Conservation (phyloP, 257 asterid genomes). For the Solanum lignicaule region DNA sequence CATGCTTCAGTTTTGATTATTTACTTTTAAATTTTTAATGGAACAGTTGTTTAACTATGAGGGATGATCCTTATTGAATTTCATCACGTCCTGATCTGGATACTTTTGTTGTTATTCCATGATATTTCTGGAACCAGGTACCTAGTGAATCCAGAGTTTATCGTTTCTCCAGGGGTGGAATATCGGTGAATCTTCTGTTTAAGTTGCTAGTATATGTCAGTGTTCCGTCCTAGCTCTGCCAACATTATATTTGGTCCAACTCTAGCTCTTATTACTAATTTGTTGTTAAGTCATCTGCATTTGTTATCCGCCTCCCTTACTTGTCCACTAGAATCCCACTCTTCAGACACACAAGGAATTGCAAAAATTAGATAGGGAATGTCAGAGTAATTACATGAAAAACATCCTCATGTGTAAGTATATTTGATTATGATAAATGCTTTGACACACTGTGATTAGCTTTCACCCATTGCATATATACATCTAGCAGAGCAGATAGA, state of each 20-base stretch:
- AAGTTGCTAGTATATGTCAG: background rate
- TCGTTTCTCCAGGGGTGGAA: background rate
- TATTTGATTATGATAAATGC: background rate
- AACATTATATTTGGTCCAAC: background rate
- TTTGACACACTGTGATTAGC: background rate
- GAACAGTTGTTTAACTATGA: too few species aligned
- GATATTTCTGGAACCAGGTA: background rate
- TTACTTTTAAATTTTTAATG: too few species aligned
- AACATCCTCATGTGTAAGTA: background rate
- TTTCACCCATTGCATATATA: background rate
- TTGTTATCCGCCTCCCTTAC: background rate
- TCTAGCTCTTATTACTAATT: background rate
- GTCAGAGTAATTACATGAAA: background rate
- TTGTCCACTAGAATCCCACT: background rate
- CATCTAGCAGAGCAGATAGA: background rate
- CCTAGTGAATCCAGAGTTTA: background rate
- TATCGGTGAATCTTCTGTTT: background rate
- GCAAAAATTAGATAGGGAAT: background rate
- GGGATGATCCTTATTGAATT: background rate
- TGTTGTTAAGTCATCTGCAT: background rate
- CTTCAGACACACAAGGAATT: background rate
- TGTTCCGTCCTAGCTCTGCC: background rate
- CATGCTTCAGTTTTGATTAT: background rate
- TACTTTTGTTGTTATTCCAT: background rate
- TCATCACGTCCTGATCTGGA: background rate